Base-by-base conservation (phyloP, 371 early-diverging fungal genomes). In the Lichtheimia corymbifera region DNA sequence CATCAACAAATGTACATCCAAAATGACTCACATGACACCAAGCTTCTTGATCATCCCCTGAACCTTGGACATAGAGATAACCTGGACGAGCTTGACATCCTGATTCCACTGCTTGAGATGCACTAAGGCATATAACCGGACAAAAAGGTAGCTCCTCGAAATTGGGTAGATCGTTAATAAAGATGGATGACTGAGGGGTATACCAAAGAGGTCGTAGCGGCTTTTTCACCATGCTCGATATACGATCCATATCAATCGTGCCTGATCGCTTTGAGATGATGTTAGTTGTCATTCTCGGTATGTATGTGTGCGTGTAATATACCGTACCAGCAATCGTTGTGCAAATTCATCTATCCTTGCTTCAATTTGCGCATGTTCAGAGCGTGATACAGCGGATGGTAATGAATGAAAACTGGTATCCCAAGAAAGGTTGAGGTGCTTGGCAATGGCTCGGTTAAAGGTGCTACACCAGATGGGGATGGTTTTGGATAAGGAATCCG, bases 401-500 rank as follows among this genome's bases (percentile, higher is more conserved):
- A 88, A 70, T 2, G 90, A 84, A 67, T 90, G 82, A n/a, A 93
- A 80, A 6, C 60, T 47, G 0, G 58, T 61, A 49, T 91, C 91
- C 89, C 91, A 88, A 4, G 56, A 0, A 20, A 41, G n/a, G 14
- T 22, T 63, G 28, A 66, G 27, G 18, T 69, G 50, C 17, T 49
- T 47, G 9, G 44, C 62, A 3, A 85, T 65, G 0, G 84, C 89
- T 15, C 74, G 74, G 63, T 91, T 93, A 43, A 93, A 67, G 6
- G 85, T 85, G 6, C 83, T 73, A 59, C 94, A 94, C 96, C 96
- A 95, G 7, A 95, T 90, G 2, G 95, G 95, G 1, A 95, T 80
- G 0, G 96, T 95, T 55, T 92, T 92, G 1, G 93, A 80, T 30
- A 94, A 71, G 4, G 91, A 82, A 65, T 95, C 96, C 0, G 96